Evolutionary conservation across 139 green algal species (phyloP).

Genomic region (Haematococcus sp.): DNA sequence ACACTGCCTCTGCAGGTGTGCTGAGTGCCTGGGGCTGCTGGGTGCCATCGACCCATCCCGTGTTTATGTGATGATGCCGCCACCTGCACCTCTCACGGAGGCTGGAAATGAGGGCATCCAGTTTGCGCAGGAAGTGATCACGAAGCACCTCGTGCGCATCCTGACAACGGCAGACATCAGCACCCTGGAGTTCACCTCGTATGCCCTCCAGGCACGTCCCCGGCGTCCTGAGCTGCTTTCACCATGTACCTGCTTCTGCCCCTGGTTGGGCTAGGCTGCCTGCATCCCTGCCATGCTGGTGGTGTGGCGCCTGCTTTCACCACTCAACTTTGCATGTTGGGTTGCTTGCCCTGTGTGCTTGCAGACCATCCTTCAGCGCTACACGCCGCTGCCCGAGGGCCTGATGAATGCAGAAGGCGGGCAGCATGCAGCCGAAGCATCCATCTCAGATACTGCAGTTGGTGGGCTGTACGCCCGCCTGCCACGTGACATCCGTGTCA

Average conservation of each 20-base stretch:
- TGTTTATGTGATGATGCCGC: constrained; percentile 30
- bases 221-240: too few species aligned
- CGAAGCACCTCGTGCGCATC: constrained; percentile 74
- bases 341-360: not conserved
- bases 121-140: constrained; percentile 15
- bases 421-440: too few species aligned
- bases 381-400: constrained; percentile 11
- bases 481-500: constrained; percentile 45
- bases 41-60: constrained; percentile 77
- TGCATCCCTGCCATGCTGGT: too few species aligned
- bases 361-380: constrained; percentile 44
- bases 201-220: constrained; percentile 67
- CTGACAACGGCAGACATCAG: constrained; percentile 71
- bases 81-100: not conserved
- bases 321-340: too few species aligned
- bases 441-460: not conserved
- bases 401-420: not conserved
- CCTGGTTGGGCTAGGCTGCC: too few species aligned
- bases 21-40: constrained; percentile 77
- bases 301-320: too few species aligned
- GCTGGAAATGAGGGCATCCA: not conserved
- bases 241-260: too few species aligned
- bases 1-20: constrained; percentile 46
- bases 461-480: constrained; percentile 60
- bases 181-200: constrained; percentile 69